Base-by-base conservation (phyloP, 257 asterid species). In the Fraxinus cuspidata region DNA sequence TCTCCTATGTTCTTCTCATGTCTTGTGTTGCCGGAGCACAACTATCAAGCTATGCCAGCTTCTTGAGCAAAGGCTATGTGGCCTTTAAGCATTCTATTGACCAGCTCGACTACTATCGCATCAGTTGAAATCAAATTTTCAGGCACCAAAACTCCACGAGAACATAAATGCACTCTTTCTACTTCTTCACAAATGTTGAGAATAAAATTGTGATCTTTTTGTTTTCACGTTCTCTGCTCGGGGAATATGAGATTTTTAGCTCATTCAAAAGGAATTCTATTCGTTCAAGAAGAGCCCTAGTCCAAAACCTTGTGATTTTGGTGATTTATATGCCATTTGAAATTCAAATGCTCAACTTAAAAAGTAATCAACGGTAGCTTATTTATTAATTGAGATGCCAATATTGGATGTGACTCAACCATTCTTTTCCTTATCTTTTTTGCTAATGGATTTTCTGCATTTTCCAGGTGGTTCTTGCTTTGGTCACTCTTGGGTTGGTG, bases 11-110 rank as follows among this genome's bases (percentile, higher is more conserved):
- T 38, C 44, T 96, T 65, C 87, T 96, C 28, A 92, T 86, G 84
- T 81, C 99, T 4, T 93, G 97, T 81, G 99, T 93, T 73, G 90
- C 98, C 23, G 98, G 98, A 75, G 98, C 99, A 34, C 99, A 93
- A 81, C 83, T 96, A 31, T 96, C 99, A 10, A 96, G 99, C 82
- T 96, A 96, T 37, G 99, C 97, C 38, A 93, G 97, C 85, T 96
- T 90, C 90, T 84, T 96, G 87, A 90, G 99, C 85, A 92, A 90
- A 82, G 94, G 97, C 15, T 93, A 93, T 53, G 95, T 96, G 70
- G 99, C 99, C 1, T 85, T 85, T 96, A 84, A 96, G 99, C 89
- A 90, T 96, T 63, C 92, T 96, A 49, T 83, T 96, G 90, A 90
- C 97, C 23, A 93, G 99, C 85, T 84, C 94, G 2, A 86, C 97